A percentile compares a stretch with the other conserved stretches of the same genome.
phyloP scores from a whole-genome alignment of 1,139 yeast species.

The Protomyces gravidus region DNA sequence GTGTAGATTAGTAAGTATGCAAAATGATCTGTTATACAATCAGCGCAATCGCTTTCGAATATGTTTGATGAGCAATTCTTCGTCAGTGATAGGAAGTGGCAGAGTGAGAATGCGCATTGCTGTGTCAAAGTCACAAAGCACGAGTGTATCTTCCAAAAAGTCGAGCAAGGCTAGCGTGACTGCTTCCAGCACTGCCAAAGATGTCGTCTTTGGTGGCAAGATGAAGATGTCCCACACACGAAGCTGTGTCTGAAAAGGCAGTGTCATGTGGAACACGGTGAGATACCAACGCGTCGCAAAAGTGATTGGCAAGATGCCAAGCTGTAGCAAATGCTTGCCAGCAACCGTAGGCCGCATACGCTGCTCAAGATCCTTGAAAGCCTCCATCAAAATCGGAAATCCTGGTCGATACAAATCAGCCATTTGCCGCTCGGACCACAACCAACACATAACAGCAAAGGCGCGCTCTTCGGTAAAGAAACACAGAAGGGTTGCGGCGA shows the following conservation, averaged over 20 bases:
- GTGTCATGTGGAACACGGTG: constrained; percentile 34
- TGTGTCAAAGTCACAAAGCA: constrained; percentile 33
- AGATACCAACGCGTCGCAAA: constrained; percentile 36
- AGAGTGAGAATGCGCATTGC: constrained; percentile 34
- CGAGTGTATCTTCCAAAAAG: constrained; percentile 17
- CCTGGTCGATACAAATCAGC: constrained; percentile 31
- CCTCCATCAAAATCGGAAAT: constrained; percentile 31
- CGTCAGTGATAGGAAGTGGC: constrained; percentile 31
- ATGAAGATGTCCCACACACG: constrained; percentile 35
- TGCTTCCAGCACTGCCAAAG: constrained; percentile 26
- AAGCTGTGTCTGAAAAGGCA: constrained; percentile 35
- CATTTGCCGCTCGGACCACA: constrained; percentile 31
- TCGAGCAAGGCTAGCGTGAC: constrained; percentile 22
- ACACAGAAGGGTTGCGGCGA: constrained; percentile 35
- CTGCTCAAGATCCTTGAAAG: constrained; percentile 31
- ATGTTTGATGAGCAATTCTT: constrained; percentile 31
- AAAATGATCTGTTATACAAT: too few relatives aligned
- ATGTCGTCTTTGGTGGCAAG: constrained; percentile 25
- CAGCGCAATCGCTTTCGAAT: constrained; percentile 6
- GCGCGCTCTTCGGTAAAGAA: constrained; percentile 34
- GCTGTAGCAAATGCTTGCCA: constrained; percentile 21
- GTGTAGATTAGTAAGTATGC: background rate
- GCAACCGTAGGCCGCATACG: constrained; percentile 28
- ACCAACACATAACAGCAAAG: constrained; percentile 32
- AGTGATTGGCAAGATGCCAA: constrained; percentile 33